Evolutionary conservation across 805 yeast species (phyloP), one percentile per base, ranked within the genome.

Genomic region (Starmera amethionina): DNA sequence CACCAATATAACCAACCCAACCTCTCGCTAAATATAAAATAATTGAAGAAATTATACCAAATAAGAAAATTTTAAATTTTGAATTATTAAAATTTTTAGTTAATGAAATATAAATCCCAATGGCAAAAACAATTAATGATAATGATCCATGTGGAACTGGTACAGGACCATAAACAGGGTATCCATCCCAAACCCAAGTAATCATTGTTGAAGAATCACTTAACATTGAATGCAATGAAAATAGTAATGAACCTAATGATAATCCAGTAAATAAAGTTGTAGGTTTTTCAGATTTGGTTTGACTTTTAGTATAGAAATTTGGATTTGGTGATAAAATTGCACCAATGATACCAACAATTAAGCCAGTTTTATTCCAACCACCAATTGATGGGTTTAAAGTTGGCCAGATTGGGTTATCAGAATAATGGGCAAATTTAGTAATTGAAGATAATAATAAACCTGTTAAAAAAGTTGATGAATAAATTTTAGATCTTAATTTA

Each of bases 181-280:
- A 90, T 1, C 98, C 98, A 45, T 80, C 83, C 97, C 97, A 93
- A n/a, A 79, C 77, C 97, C 97, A 93, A 36, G 80, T 68, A n/a
- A 86, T 82, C 34, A 90, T 69, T 9, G 93, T 83, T 3, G 95
- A 79, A 0, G 96, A 73, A 57, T 93, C 98, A 3, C 86, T 73
- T 36, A 88, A 59, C 67, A 80, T 74, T 12, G 94, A 83, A 49
- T 79, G 81, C 30, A 83, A 59, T 6, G 82, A 74, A 56, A 79
- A 90, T 27, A 87, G 58, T 42, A 82, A 67, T 1, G 87, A 77
- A 19, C 94, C 97, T 46, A 90, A 69, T 1, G 95, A 95, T 19
- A 74, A 39, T 2, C 81, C 72, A 1, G 87, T 70, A 3, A 80
- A 8, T 13, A 69, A 46, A 0, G 75, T 72, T 12, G 78, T 14